Base-by-base conservation (phyloP, 2,329 filamentous ascomycete genomes). In the Diaporthe nobilis region DNA sequence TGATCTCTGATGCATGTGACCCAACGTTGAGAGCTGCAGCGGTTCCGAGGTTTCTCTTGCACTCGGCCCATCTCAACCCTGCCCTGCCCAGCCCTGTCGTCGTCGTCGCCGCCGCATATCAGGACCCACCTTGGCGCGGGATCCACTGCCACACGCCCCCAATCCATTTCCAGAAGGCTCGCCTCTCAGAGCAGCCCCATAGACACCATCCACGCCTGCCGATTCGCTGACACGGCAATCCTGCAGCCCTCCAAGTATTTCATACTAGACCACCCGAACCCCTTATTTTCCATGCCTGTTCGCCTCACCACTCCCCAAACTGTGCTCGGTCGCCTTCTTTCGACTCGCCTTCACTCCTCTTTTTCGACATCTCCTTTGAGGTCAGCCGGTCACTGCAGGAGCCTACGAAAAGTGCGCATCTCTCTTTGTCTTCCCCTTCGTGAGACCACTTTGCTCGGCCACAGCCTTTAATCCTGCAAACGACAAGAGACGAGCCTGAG, bases 371-470 rank as follows among this genome's bases (percentile, higher is more conserved):
- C 90, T 92, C 91, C 92, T 93, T 93, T 93, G 91, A 93, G 92
- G 92, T 92, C 93, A 94, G 93, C 93, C 90, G 92, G 93, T 88
- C 90, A 90, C 93, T 95, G 93, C 93, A 94, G 93, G 92, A 94
- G 91, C 85, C 65, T 70, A 70, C 65, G 49, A 73, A 73, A 82
- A 75, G 70, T 68, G 55, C 58, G 55, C 63, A 71, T 75, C 76
- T 73, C 73, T 75, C 73, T 75, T 75, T 73, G 73, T 73, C 55
- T 65, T 71, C 61, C 73, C 31, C 28, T 75, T 72, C 57, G 68
- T 71, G 67, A 72, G 73, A 77, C 70, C 73, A 83, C 83, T 82
- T 80, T 80, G 80, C 79, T 82, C 85, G 83, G 84, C 81, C 83
- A 81, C 79, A 80, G 79, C 79, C 61, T 49, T 79, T 79, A 78